A percentile compares a stretch with the other conserved stretches of the same genome.
Evolutionary conservation across 768 basidiomycete species (phyloP).

Genomic region (Boletus vinaceobasis): DNA sequence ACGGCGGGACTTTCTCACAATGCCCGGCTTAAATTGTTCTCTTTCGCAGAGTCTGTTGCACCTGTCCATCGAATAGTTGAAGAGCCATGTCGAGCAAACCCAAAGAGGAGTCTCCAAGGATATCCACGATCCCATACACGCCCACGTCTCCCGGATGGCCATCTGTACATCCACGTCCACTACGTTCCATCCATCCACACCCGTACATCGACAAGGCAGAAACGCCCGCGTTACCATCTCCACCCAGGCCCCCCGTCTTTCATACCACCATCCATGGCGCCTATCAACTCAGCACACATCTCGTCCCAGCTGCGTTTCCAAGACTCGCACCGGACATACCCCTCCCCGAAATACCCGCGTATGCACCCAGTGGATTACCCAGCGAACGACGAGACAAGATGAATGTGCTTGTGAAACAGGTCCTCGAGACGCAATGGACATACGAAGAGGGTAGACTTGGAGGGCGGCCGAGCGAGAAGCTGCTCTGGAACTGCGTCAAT

Average conservation of each 20-base stretch:
- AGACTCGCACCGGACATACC: conserved; percentile 23
- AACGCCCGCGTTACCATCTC: conserved; percentile 20
- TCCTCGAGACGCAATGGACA: conserved; percentile 11
- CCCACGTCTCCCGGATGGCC: conserved; percentile 18
- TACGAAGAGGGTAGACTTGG: conserved; percentile 18
- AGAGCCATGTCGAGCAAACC: neutral
- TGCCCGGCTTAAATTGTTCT: too few relatives aligned
- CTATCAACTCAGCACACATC: conserved; percentile 28
- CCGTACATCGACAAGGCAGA: conserved; percentile 4
- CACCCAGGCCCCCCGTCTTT: conserved; percentile 18
- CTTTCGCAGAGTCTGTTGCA: conserved; percentile 14
- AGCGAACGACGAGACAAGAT: conserved; percentile 11
- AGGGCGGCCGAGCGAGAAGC: conserved; percentile 19
- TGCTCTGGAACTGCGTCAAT: conserved; percentile 71
- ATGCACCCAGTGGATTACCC: neutral
- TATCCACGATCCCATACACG: conserved; percentile 18
- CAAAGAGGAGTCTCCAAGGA: neutral
- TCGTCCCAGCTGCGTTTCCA: conserved; percentile 30
- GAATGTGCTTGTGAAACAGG: conserved; percentile 16
- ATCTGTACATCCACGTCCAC: conserved; percentile 21
- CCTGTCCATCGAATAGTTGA: neutral
- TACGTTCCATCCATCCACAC: conserved; percentile 11
- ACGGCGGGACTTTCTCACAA: too few relatives aligned
- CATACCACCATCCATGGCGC: conserved; percentile 13
- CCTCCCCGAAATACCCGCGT: conserved; percentile 18